Evolutionary conservation across 768 basidiomycete species (phyloP).

Genomic region (Gautieria morchelliformis): DNA sequence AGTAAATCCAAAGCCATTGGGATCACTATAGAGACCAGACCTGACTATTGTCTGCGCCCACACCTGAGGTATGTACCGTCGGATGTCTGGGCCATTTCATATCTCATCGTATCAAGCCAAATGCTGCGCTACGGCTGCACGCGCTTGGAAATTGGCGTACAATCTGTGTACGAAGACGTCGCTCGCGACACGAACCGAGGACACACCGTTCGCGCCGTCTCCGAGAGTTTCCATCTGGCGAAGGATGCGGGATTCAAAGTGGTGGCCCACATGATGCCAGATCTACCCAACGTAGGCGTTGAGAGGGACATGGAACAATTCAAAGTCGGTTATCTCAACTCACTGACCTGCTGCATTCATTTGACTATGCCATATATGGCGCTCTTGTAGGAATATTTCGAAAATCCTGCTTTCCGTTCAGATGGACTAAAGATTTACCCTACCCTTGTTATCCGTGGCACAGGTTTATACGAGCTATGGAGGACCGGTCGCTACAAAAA

Average conservation of each 20-base stretch:
- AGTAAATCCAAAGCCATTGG: slow-evolving; percentile 98
- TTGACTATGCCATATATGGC: background rate
- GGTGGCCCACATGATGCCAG: slow-evolving; percentile 99
- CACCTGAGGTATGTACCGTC: slow-evolving; percentile 63
- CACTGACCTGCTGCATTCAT: background rate
- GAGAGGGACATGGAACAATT: slow-evolving; percentile 98
- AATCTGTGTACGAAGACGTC: slow-evolving; percentile 98
- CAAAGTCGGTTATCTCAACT: slow-evolving; percentile 34
- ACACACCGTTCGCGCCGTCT: slow-evolving; percentile 94
- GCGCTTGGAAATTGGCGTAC: slow-evolving; percentile 95
- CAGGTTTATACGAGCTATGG: slow-evolving; percentile 94
- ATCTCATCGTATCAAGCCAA: slow-evolving; percentile 42
- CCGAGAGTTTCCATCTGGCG: slow-evolving; percentile 93
- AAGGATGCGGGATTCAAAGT: slow-evolving; percentile 99
- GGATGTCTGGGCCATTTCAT: background rate
- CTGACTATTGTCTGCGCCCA: slow-evolving; percentile 95
- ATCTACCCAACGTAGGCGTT: slow-evolving; percentile 93
- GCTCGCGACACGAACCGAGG: slow-evolving; percentile 98
- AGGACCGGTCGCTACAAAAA: slow-evolving; percentile 97
- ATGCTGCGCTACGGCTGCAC: slow-evolving; percentile 99
- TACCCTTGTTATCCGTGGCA: slow-evolving; percentile 94
- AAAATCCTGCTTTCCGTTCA: slow-evolving; percentile 94
- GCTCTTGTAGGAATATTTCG: slow-evolving; percentile 76
- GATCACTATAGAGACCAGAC: slow-evolving; percentile 97
- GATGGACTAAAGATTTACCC: slow-evolving; percentile 99